A percentile compares a stretch with the other conserved stretches of the same genome.
phyloP scores from a whole-genome alignment of 2,329 filamentous ascomycete species.

The Pseudogymnoascus sp. region DNA sequence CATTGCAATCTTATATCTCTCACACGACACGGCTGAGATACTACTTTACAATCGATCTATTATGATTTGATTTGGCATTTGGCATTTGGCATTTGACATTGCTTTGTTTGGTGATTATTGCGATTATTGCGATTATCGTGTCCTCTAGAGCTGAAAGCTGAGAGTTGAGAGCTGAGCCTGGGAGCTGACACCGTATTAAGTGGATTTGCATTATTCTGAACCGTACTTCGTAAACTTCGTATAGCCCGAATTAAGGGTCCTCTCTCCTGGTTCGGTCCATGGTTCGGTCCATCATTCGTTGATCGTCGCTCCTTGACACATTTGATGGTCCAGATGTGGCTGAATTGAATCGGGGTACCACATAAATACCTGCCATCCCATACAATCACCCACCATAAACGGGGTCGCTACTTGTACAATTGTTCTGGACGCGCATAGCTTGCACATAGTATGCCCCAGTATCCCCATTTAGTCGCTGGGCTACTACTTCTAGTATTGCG shows the following conservation, averaged over 20 bases:
- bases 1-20: background rate
- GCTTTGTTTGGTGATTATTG: background rate
- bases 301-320: background rate
- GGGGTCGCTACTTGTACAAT: background rate
- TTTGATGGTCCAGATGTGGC: background rate
- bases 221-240: background rate
- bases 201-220: background rate
- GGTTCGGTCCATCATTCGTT: background rate
- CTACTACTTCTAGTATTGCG: background rate
- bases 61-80: too few relatives aligned
- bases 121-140: background rate
- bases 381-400: background rate
- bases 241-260: background rate
- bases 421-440: background rate
- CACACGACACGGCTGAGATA: background rate
- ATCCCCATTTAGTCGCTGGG: background rate
- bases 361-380: background rate
- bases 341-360: background rate
- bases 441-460: background rate
- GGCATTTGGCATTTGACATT: background rate
- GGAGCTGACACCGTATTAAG: background rate
- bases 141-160: background rate
- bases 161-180: background rate
- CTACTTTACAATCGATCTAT: background rate
- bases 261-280: background rate